These are phyloP conservation scores for Rosa multiflora DNA, from an alignment of 306 rosid genomes.

Conservation along the genomic window DNA sequence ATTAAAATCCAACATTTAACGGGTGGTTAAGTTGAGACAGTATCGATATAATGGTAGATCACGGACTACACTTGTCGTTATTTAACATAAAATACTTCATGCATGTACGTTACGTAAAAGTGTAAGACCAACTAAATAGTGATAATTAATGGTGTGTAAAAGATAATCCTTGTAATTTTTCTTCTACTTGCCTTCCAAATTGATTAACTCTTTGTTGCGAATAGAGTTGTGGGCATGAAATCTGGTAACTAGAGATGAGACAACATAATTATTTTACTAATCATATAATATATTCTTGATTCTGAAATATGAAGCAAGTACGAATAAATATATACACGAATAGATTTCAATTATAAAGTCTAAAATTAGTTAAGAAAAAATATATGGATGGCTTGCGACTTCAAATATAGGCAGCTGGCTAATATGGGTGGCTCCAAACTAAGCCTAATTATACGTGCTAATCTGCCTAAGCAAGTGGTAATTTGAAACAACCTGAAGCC, in stretches of 20 bases:
- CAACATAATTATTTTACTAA: no score
- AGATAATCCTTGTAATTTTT: no score
- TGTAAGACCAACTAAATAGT: neutral
- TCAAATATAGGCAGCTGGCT: conserved; percentile 6
- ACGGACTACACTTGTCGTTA: no score
- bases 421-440: neutral
- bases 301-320: neutral
- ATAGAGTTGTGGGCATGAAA: neutral
- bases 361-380: neutral
- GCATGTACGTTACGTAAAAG: no score
- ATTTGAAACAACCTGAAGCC: conserved; percentile 30
- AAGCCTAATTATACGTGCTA: neutral
- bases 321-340: neutral
- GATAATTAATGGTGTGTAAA: no score
- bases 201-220: no score
- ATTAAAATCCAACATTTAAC: no score
- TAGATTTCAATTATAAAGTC: no score
- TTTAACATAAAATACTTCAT: no score
- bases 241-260: neutral
- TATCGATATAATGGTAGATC: no score
- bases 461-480: neutral
- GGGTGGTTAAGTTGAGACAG: no score
- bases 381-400: conserved; percentile 24
- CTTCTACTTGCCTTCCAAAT: neutral
- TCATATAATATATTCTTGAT: neutral